Conservation (phyloP, 192 early-diverging fungal genomes). For the Paraglomus brasilianum region DNA sequence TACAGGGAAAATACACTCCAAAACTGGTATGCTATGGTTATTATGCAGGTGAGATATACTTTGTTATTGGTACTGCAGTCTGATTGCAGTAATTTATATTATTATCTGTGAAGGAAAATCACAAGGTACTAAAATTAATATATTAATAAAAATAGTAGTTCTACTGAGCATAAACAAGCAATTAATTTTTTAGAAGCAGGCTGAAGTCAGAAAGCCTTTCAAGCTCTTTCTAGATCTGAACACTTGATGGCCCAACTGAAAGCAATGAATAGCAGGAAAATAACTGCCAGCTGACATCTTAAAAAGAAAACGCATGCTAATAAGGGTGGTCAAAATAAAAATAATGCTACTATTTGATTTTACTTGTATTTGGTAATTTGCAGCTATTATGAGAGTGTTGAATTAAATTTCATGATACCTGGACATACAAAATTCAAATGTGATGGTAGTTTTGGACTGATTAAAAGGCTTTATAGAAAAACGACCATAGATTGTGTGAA, state of each 20-base stretch:
- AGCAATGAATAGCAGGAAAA: too few relatives aligned
- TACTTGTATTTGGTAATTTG: conserved; percentile 6
- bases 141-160: too few relatives aligned
- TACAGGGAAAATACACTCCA: conserved; percentile 25
- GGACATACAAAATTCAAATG: conserved; percentile 15
- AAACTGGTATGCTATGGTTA: conserved; percentile 27
- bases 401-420: conserved; percentile 10
- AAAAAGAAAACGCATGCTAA: conserved; percentile 10
- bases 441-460: conserved; percentile 14
- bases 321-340: conserved; percentile 3
- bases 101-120: too few relatives aligned
- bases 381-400: conserved; percentile 1
- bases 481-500: not conserved
- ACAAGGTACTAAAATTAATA: too few relatives aligned
- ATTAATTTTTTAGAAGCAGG: too few relatives aligned
- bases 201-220: too few relatives aligned
- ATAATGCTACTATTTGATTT: conserved; percentile 13
- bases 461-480: conserved; percentile 10
- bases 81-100: too few relatives aligned
- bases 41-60: conserved; percentile 1
- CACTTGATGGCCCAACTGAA: too few relatives aligned
- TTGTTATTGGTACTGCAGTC: conserved; percentile 29
- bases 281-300: too few relatives aligned
- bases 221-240: too few relatives aligned
- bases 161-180: too few relatives aligned